Evolutionary conservation across 192 early-diverging fungal genomes (phyloP).

Genomic region (Podila minutissima): DNA sequence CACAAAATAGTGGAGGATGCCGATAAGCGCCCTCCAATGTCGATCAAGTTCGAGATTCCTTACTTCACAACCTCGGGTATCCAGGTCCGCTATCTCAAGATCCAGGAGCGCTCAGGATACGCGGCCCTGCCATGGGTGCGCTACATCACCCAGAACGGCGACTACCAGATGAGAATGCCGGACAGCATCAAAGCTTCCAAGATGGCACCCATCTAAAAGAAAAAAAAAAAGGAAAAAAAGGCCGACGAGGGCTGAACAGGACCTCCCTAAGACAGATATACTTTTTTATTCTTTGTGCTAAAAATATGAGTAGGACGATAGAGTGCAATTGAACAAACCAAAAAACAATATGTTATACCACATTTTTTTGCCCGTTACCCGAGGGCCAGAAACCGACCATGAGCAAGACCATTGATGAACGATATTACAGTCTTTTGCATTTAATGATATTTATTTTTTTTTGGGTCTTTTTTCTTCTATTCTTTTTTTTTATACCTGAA

Average conservation of each 20-base stretch:
- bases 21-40: constrained; percentile 84
- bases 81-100: constrained; percentile 91
- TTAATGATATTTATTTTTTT: not conserved
- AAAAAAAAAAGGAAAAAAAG: constrained; percentile 12
- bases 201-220: constrained; percentile 71
- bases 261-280: no score
- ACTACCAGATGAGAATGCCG: constrained; percentile 95
- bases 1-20: constrained; percentile 71
- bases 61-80: constrained; percentile 93
- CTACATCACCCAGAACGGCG: constrained; percentile 91
- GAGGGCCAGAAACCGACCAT: no score
- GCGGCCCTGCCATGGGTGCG: constrained; percentile 90
- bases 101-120: constrained; percentile 90
- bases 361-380: no score
- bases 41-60: constrained; percentile 89
- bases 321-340: no score
- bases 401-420: no score
- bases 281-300: no score
- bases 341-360: no score
- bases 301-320: no score
- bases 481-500: constrained; percentile 8
- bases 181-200: constrained; percentile 82
- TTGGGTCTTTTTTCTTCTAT: not conserved
- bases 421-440: no score
- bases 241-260: no score